Evolutionary conservation across 1,284 basidiomycete genomes (phyloP).

Genomic region (Leccinum olivaceoglutinosum): DNA sequence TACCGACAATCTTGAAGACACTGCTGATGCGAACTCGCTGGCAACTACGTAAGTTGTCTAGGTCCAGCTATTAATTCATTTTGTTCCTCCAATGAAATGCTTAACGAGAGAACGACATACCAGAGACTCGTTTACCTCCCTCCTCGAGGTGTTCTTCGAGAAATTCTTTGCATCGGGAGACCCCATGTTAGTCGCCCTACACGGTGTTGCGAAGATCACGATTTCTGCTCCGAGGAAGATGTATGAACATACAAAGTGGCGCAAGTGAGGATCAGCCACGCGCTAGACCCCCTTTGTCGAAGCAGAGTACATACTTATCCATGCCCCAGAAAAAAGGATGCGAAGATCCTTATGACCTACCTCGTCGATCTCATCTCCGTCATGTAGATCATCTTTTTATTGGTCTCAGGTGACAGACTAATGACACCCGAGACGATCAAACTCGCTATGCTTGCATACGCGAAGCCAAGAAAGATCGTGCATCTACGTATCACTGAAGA

Average conservation of each 20-base stretch:
- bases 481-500: background rate
- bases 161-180: background rate
- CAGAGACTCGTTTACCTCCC: background rate
- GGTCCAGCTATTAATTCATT: background rate
- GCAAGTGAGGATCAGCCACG: conserved; percentile 5
- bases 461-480: background rate
- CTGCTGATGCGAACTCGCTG: background rate
- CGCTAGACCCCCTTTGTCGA: background rate
- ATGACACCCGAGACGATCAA: background rate
- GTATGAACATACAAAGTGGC: background rate
- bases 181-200: background rate
- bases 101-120: background rate
- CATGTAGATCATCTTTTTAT: conserved; percentile 20
- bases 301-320: background rate
- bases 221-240: conserved; percentile 13
- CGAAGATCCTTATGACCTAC: conserved; percentile 20
- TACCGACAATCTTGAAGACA: background rate
- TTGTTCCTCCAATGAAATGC: background rate
- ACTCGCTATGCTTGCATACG: conserved; percentile 1
- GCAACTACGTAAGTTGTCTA: background rate
- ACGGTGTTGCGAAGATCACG: background rate
- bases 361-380: conserved; percentile 6
- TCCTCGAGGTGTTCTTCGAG: background rate
- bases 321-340: conserved; percentile 6
- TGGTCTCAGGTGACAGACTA: background rate